These are phyloP conservation scores for Penicillium angulare DNA, from an alignment of 495 filamentous ascomycete species.

Conservation along the genomic window DNA sequence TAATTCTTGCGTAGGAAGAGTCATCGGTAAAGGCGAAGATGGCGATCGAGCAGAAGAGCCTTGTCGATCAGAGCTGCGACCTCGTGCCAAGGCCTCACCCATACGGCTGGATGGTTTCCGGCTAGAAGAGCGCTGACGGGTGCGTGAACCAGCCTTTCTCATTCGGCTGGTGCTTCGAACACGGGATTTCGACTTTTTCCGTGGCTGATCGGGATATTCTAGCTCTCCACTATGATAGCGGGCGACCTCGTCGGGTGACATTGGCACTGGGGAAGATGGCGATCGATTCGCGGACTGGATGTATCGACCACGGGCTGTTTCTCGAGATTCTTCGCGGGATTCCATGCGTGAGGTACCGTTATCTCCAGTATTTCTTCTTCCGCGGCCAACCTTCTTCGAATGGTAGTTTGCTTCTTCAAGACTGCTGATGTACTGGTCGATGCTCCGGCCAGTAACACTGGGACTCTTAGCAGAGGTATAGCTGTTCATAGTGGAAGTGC, in stretches of 20 bases:
- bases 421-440: constrained; percentile 86
- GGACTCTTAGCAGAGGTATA: constrained; percentile 49
- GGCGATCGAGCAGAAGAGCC: constrained; percentile 67
- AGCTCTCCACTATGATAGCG: constrained; percentile 50
- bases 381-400: constrained; percentile 58
- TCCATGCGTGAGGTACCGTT: constrained; percentile 46
- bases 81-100: constrained; percentile 44
- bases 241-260: constrained; percentile 82
- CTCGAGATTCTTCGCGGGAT: constrained; percentile 65
- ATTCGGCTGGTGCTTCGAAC: constrained; percentile 38
- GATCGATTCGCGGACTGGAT: constrained; percentile 83
- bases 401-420: constrained; percentile 72
- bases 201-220: constrained; percentile 42
- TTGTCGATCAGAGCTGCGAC: constrained; percentile 55
- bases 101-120: constrained; percentile 46
- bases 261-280: constrained; percentile 84
- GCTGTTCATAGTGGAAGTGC: constrained; percentile 49
- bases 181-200: constrained; percentile 40
- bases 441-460: constrained; percentile 59
- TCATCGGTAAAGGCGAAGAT: constrained; percentile 71
- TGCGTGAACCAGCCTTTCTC: constrained; percentile 36
- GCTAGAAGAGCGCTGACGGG: constrained; percentile 40
- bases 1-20: constrained; percentile 35
- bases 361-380: constrained; percentile 49
- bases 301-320: constrained; percentile 65